Evolutionary conservation across 257 asterid species (phyloP), one percentile per base, ranked within the genome.

Genomic region (Solanum bulbocastanum): DNA sequence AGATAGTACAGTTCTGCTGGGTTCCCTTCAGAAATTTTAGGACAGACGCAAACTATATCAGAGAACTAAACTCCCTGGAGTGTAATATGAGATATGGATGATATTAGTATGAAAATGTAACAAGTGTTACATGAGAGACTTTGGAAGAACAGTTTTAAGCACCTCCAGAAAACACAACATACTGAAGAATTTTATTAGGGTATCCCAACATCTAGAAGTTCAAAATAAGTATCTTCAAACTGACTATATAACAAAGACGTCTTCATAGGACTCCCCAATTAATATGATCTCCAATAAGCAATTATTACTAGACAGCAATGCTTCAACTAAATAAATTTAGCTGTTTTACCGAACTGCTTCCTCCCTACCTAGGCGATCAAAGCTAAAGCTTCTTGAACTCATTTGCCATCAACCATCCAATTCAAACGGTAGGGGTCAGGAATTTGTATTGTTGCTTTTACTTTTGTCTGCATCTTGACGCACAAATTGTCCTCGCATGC

Each of bases 401-500:
- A 46, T 71, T 74, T 84, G 83, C 62, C 56, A 79, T 35, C 82
- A 27, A 78, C 44, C 87, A 60, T 25, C 83, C 42, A 58, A 65
- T 62, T 62, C 44, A 8, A 58, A 68, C 68, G 74, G 84, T 49
- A 60, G 90, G 88, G 42, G 89, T 90, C 86, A 90, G 90, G 88
- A 72, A 76, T 90, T 56, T 44, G 90, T 33, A 23, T 87, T 89
- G 40, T 74, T 68, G 88, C 36, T 83, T 91, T 69, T 81, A 88
- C n/a, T 83, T 90, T 83, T 81, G 40, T 84, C 90, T 27, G 86
- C 86, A 25, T 87, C 49, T 84, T 85, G 93, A 65, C 92, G 78
- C 69, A 92, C 94, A 82, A 92, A 92, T 88, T 92, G 93, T 82
- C 94, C 94, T 30, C 92, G 90, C 39, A 91, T 86, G 5, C 94